Base-by-base conservation (phyloP, 1,284 basidiomycete species). In the Mycena citricolor region DNA sequence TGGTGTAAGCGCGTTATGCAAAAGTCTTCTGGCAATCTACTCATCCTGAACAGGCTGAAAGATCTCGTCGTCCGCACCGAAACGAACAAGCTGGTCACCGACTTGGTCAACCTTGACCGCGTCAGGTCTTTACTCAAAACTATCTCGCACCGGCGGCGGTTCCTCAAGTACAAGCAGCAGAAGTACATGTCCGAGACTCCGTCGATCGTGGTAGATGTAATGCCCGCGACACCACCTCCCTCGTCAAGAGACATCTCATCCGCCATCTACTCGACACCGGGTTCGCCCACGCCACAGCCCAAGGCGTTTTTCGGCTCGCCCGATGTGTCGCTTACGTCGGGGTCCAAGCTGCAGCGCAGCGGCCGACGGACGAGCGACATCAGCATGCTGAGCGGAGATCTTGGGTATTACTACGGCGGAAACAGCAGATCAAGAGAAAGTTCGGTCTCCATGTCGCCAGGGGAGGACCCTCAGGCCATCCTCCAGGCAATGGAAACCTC, bases 101-200 rank as follows among this genome's bases (percentile, higher is more conserved):
- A 90, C 54, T 71, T 91, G 8, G 88, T 94, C 29, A 86, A 90
- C 58, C 66, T 92, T 32, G 93, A 94, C 66, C 79, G 85, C 39
- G 87, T 94, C 3, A 77, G 83, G 37, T 91, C 90, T 0, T 63
- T 93, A 31, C 67, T 95, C 17, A 76, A 77, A 45, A 89, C 86
- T 46, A 83, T 92, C 36, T 79, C 84, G 29, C 78, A 78, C 56
- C 81, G 91, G 10, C 73, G 86, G 32, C 74, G 78, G 40, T 94
- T 86, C 68, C 61, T 86, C 22, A 70, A 65, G 2, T 47, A 65
- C 36, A 65, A 68, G 43, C 71, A 76, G 36, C 55, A 66, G 48
- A 53, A 56, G 29, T 67, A 63, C 11, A 56, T 65, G 44, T 28
- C 43, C n/a, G 81, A 78, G 40, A 79, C 86, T 34, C 85, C 83